These are phyloP conservation scores for Fusarium tanahbumbuense DNA, from an alignment of 2,329 filamentous ascomycete species.

Conservation along the genomic window DNA sequence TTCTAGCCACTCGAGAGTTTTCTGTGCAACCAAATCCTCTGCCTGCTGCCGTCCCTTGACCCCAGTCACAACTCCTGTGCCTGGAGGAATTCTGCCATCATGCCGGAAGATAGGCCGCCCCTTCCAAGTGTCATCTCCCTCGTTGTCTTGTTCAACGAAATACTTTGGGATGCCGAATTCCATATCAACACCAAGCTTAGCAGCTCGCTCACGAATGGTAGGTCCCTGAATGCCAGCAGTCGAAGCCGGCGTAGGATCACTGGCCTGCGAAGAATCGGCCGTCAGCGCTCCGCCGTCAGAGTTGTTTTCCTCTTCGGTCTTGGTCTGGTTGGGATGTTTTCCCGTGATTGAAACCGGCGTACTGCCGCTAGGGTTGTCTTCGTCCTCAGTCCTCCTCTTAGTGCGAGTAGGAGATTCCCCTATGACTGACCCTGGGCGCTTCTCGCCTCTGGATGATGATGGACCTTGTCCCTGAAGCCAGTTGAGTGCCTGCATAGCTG, in stretches of 20 bases:
- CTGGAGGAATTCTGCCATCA: constrained; percentile 47
- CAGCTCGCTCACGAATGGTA: constrained; percentile 46
- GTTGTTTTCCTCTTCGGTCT: constrained; percentile 24
- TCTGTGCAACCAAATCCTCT: constrained; percentile 55
- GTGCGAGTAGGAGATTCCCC: constrained; percentile 17
- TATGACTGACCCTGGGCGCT: constrained; percentile 9
- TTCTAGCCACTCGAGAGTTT: constrained; percentile 54
- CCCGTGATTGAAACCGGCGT: constrained; percentile 7
- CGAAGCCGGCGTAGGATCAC: not conserved
- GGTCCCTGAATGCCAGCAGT: not conserved
- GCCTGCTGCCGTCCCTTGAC: constrained; percentile 52
- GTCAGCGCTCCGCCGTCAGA: constrained; percentile 19
- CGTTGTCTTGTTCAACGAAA: constrained; percentile 38
- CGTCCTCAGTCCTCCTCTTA: constrained; percentile 32
- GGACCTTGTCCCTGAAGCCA: constrained; percentile 4
- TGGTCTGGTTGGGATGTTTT: constrained; percentile 19
- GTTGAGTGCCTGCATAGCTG: constrained; percentile 58
- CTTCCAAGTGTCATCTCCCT: constrained; percentile 48
- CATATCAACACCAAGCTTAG: constrained; percentile 50
- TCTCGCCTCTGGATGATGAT: constrained; percentile 12
- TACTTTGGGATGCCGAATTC: constrained; percentile 52
- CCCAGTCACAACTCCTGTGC: constrained; percentile 50
- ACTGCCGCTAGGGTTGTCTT: constrained; percentile 18
- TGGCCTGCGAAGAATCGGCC: not conserved
- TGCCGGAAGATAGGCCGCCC: constrained; percentile 53